Base-by-base conservation (phyloP, 1,284 basidiomycete genomes). In the Malassezia arunalokei region DNA sequence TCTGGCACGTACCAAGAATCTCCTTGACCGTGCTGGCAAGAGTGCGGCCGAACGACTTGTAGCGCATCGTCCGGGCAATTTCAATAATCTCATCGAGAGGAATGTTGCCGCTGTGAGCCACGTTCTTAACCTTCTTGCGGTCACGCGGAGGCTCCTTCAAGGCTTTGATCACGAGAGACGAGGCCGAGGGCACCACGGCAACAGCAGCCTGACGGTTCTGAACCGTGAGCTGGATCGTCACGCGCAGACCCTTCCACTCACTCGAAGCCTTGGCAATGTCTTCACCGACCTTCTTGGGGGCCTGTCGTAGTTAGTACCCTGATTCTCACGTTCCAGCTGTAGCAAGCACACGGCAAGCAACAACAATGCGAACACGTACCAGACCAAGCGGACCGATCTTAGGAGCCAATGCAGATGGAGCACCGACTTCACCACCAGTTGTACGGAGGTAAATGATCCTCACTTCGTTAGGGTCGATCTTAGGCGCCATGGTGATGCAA, bases 121-220 rank as follows among this genome's bases (percentile, higher is more conserved):
- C 92, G 82, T 98, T 98, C 82, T 99, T 99, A 82, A 96, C 90
- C 83, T 99, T 99, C 80, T 99, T 99, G 71, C 94, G 85, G 80
- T 98, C 92, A 75, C 92, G 89, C 71, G 89, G 89, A 65, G 92
- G 92, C 81, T 98, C 91, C 68, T 99, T 99, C 76, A 99, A 85
- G 61, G 94, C 92, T 74, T 84, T 85, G 80, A 99, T 96, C 77
- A 99, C 90, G 49, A 99, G 84, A 54, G 94, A 92, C 44, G 88
- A 94, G 52, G 94, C 92, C 50, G 91, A 91, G 68, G 94, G 94
- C 54, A 99, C 94, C 70, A 99, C 90, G 59, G 90, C 82, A 73
- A 96, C 91, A 67, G 85, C 79, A 52, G 92, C 92, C 83, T 99
- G 94, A 79, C 92, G 90, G 79, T 99, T 99, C 82, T 98, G 94